phyloP scores from a whole-genome alignment of 2,329 filamentous ascomycete genomes.

The Botrytis galanthina region DNA sequence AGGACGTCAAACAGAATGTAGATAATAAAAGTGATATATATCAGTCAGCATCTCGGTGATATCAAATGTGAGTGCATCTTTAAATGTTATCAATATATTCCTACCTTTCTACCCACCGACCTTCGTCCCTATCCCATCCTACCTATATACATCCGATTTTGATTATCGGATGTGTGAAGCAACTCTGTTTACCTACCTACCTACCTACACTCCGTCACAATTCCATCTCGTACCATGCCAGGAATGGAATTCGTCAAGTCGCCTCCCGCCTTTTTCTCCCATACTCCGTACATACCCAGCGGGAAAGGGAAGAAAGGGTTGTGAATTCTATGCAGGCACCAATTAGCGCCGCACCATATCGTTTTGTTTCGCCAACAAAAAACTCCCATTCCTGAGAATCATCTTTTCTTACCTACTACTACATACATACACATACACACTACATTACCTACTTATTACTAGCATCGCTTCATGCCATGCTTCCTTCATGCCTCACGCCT shows the following conservation, averaged over 20 bases:
- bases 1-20: not conserved
- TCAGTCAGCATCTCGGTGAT: not conserved
- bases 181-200: not conserved
- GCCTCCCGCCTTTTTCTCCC: not conserved
- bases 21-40: not conserved
- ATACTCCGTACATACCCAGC: not conserved
- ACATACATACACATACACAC: not conserved
- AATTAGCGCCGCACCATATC: not conserved
- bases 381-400: not conserved
- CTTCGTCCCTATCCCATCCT: too few species aligned
- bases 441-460: not conserved
- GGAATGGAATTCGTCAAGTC: not conserved
- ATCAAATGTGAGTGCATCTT: not conserved
- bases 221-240: not conserved
- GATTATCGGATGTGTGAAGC: not conserved
- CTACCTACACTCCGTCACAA: not conserved
- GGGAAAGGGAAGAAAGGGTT: not conserved
- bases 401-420: not conserved
- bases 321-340: constrained; percentile 11
- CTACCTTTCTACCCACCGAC: too few species aligned
- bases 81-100: not conserved
- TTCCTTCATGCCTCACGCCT: not conserved
- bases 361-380: not conserved
- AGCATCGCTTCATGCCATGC: not conserved
- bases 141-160: not conserved